phyloP scores from a whole-genome alignment of 495 filamentous ascomycete genomes.

The Aspergillus avenaceus region DNA sequence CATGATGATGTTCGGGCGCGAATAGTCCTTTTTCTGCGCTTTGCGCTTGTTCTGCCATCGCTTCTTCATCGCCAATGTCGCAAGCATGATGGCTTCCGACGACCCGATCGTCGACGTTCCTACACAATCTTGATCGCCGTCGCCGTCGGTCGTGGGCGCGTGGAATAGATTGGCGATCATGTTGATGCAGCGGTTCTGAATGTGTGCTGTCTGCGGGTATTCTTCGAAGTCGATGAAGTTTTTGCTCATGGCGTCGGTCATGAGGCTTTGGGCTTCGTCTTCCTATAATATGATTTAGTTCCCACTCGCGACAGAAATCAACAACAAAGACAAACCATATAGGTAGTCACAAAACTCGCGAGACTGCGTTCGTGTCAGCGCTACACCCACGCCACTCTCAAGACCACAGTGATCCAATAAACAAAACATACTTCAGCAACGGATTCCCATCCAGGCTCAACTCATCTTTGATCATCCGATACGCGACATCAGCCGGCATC shows the following conservation, averaged over 20 bases:
- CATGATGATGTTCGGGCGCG: slow-evolving; percentile 87
- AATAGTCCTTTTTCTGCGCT: slow-evolving; percentile 68
- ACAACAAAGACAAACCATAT: slow-evolving; percentile 56
- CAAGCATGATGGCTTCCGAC: slow-evolving; percentile 89
- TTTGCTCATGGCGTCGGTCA: slow-evolving; percentile 82
- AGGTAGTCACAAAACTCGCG: slow-evolving; percentile 79
- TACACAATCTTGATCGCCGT: slow-evolving; percentile 53
- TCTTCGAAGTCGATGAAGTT: slow-evolving; percentile 96
- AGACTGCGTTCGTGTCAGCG: too few relatives aligned
- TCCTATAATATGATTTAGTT: slow-evolving; percentile 44
- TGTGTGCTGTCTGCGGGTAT: slow-evolving; percentile 83
- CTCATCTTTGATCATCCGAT: slow-evolving; percentile 85
- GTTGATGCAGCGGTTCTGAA: slow-evolving; percentile 87
- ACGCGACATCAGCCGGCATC: slow-evolving; percentile 76
- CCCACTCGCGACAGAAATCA: too few relatives aligned
- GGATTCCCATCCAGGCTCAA: slow-evolving; percentile 82
- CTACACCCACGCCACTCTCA: too few relatives aligned
- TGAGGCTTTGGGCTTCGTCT: slow-evolving; percentile 86
- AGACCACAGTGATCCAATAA: too few relatives aligned
- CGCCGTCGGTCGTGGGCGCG: slow-evolving; percentile 48
- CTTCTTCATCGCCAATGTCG: slow-evolving; percentile 89
- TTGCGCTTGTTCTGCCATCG: slow-evolving; percentile 83
- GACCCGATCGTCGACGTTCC: slow-evolving; percentile 84
- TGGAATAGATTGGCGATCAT: slow-evolving; percentile 92
- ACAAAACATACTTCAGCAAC: slow-evolving; percentile 65